Percentiles rank a stretch among this genome's conserved stretches.
Conservation (phyloP, 2,329 filamentous ascomycete species). For the Claviceps sp. region DNA sequence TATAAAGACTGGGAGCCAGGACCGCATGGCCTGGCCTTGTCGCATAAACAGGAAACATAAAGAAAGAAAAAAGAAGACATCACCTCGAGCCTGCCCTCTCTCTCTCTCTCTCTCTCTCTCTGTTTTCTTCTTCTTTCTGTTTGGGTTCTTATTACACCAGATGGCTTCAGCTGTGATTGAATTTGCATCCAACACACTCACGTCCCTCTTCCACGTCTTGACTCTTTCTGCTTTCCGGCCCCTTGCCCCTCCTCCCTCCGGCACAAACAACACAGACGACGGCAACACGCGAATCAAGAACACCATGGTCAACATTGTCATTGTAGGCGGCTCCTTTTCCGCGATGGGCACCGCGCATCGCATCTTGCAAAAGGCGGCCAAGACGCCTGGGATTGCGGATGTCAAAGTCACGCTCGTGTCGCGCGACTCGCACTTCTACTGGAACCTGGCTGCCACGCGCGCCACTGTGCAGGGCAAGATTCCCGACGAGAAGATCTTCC, state of each 20-base stretch:
- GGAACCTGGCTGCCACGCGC: conserved; percentile 41
- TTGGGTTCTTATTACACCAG: not conserved
- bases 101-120: not conserved
- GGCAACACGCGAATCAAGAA: not conserved
- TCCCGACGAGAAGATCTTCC: conserved; percentile 32
- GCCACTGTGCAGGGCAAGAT: conserved; percentile 36
- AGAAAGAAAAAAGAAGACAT: not conserved
- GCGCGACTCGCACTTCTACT: conserved; percentile 15
- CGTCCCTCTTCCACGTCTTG: not conserved
- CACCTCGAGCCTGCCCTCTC: not conserved
- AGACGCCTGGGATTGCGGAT: not conserved
- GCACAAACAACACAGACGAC: not conserved
- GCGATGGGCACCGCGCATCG: not conserved
- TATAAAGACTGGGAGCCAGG: no score
- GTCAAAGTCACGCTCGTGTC: conserved; percentile 19
- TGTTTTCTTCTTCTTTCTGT: not conserved
- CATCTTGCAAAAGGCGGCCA: conserved; percentile 1
- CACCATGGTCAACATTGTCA: not conserved
- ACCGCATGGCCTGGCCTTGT: not conserved
- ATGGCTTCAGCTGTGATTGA: not conserved
- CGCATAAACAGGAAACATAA: not conserved
- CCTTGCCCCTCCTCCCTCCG: not conserved
- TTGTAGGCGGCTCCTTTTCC: not conserved
- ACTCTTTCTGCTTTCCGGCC: not conserved
- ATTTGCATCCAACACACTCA: not conserved